Evolutionary conservation across 768 basidiomycete species (phyloP).

Genomic region (Dendrothele bispora): DNA sequence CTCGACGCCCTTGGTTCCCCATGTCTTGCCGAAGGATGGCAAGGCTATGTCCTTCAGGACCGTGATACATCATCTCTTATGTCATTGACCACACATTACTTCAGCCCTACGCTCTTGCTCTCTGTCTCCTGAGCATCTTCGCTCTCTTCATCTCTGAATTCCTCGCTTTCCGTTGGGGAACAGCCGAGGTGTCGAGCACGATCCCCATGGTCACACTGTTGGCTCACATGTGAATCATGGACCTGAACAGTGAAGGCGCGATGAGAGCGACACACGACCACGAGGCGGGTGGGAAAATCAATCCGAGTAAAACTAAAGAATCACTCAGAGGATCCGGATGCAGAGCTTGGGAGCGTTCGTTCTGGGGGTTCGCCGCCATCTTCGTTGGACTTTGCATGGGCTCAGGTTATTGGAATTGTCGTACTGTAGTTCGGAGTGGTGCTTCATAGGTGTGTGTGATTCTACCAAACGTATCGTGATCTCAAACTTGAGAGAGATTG

Average conservation of each 20-base stretch:
- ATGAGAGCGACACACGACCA: no score
- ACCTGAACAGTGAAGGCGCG: conserved; percentile 48
- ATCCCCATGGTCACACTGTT: conserved; percentile 63
- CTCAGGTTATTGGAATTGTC: conserved; percentile 85
- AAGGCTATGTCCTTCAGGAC: conserved; percentile 64
- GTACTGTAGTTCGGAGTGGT: conserved; percentile 95
- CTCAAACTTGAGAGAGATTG: background rate
- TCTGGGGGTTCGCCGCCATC: conserved; percentile 3
- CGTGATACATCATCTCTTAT: no score
- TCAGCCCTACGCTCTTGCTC: conserved; percentile 83
- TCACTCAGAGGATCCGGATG: background rate
- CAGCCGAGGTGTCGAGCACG: conserved; percentile 64
- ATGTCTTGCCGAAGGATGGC: conserved; percentile 74
- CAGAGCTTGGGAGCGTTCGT: background rate
- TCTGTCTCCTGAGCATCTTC: conserved; percentile 83
- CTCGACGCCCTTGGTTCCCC: conserved; percentile 65
- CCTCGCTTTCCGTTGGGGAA: conserved; percentile 85
- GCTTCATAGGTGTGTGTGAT: conserved; percentile 62
- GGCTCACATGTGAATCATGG: conserved; percentile 68
- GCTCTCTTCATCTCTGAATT: conserved; percentile 83
- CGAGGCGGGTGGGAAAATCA: no score
- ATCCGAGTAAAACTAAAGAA: no score
- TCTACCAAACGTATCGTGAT: conserved; percentile 11
- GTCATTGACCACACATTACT: no score
- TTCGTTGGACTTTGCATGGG: conserved; percentile 36